A percentile compares a stretch with the other conserved stretches of the same genome.
These are phyloP conservation scores for Coriolopsis trogii DNA, from an alignment of 1,284 basidiomycete genomes.

Conservation along the genomic window DNA sequence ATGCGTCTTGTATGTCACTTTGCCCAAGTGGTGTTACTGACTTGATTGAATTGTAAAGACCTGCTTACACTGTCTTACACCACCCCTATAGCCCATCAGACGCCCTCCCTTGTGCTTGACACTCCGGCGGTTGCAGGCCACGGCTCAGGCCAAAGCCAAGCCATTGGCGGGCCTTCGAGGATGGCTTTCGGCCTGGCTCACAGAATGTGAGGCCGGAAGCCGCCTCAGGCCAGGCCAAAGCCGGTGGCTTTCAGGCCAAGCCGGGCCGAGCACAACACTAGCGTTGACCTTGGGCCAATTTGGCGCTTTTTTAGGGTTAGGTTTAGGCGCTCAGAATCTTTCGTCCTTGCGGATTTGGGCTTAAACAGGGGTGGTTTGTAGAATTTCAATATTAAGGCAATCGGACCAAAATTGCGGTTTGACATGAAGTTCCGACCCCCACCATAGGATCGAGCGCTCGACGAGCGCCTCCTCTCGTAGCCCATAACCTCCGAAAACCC, in stretches of 20 bases:
- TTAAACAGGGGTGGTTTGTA: no score
- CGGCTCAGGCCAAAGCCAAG: neutral
- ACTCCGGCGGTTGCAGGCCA: neutral
- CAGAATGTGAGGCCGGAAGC: neutral
- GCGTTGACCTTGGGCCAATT: neutral
- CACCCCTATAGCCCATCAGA: neutral
- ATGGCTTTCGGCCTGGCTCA: neutral
- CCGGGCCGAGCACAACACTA: constrained; percentile 1
- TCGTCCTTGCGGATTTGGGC: no score
- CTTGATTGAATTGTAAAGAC: no score
- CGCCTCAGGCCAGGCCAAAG: neutral
- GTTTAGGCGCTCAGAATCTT: neutral
- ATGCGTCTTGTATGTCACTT: neutral
- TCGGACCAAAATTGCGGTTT: no score
- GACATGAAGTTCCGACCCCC: no score
- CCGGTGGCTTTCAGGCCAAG: neutral
- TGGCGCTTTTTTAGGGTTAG: neutral
- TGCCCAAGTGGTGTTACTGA: no score
- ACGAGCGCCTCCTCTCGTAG: no score
- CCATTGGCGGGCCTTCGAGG: neutral
- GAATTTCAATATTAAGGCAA: no score
- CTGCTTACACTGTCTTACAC: no score
- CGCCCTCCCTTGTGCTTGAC: neutral
- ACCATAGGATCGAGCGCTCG: no score
- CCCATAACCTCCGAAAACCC: no score